Evolutionary conservation across 2,329 filamentous ascomycete species (phyloP), one percentile per base, ranked within the genome.

Genomic region (Fusarium dimerum): DNA sequence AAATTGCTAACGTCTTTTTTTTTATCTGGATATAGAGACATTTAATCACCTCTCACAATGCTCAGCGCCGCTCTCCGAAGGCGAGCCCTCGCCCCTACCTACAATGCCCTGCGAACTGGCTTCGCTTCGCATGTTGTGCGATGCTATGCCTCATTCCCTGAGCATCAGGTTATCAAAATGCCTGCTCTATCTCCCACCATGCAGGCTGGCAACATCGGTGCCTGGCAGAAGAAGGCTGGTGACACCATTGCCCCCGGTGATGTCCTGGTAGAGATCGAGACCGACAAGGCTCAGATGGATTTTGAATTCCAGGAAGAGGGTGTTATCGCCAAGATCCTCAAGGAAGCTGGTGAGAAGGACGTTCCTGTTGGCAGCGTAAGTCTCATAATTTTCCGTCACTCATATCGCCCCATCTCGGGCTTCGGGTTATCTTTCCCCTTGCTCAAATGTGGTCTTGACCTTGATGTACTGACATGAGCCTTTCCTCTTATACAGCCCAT

Each of bases 271-370:
- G 92, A 96, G 82, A 96, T 97, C 68, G 94, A 99, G 84, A 99
- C 94, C 67, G 94, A 99, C 78, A 99, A 99, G 84, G 94, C 94
- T 61, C 94, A 97, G 80, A 99, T 99, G 94, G 94, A 99, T 80
- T 97, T 99, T 73, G 94, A 99, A 77, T 97, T 96, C 78, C 94
- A 99, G 77, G 94, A 99, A 70, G 94, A 97, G 73, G 94, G 93
- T 80, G 84, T 96, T 55, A 82, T 99, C 64, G 93, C 94, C 68
- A 96, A 96, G 83, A 83, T 97, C 60, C 80, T 99, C 69, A 94
- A 92, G 79, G 89, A 96, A 43, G 87, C 88, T 55, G 95, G 95
- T 62, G 88, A 88, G 75, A 99, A 97, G 82, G 94, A 99, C 73
- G 80, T 99, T 57, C 74, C 93, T 30, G 92, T 99, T 67, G 94